phyloP scores from a whole-genome alignment of 148 eudicot genomes.

The Camellia granthamiana region DNA sequence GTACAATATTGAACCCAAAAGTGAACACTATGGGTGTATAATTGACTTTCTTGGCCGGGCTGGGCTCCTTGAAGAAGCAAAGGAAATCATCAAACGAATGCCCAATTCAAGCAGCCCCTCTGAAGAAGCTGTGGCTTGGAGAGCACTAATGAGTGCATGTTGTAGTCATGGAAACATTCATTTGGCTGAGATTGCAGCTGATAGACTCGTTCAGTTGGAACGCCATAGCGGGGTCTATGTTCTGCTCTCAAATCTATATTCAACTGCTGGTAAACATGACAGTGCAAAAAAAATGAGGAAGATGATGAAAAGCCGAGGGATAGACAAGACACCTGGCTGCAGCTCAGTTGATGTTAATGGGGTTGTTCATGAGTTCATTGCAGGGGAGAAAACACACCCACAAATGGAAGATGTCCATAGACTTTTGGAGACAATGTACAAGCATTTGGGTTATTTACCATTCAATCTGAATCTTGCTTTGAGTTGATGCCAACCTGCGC shows the following conservation, averaged over 20 bases:
- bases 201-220: constrained; percentile 25
- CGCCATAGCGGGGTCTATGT: constrained; percentile 35
- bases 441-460: constrained; percentile 19
- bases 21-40: constrained; percentile 32
- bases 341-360: constrained; percentile 38
- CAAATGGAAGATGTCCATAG: constrained; percentile 16
- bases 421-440: constrained; percentile 20
- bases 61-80: constrained; percentile 32
- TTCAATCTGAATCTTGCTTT: constrained; percentile 6
- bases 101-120: constrained; percentile 19
- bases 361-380: constrained; percentile 32
- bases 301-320: constrained; percentile 25
- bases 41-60: constrained; percentile 30
- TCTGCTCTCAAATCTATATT: constrained; percentile 30
- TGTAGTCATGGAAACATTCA: constrained; percentile 13
- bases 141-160: constrained; percentile 28
- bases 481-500: background rate
- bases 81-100: constrained; percentile 18
- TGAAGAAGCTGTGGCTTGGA: constrained; percentile 31
- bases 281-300: constrained; percentile 23
- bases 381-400: constrained; percentile 28
- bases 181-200: constrained; percentile 25
- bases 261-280: constrained; percentile 18
- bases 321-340: constrained; percentile 36
- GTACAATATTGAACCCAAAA: constrained; percentile 27